A percentile compares a stretch with the other conserved stretches of the same genome.
Conservation (phyloP, 1,284 basidiomycete genomes). For the Anthracocystis panici-leucophaei region DNA sequence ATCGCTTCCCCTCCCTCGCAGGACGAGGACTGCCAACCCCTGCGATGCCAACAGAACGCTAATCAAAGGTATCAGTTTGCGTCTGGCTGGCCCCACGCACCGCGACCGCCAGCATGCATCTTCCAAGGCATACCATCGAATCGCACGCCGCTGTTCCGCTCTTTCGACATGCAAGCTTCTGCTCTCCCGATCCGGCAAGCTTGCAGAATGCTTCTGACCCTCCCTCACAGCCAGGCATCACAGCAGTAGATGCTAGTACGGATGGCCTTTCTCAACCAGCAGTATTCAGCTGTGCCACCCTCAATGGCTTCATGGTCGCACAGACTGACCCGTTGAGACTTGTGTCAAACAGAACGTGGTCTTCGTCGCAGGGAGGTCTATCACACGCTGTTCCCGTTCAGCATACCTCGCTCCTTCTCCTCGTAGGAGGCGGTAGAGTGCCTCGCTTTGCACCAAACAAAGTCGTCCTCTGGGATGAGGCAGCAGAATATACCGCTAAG, state of each 20-base stretch:
- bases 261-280: slow-evolving; percentile 32
- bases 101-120: slow-evolving; percentile 44
- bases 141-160: slow-evolving; percentile 50
- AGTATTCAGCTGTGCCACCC: slow-evolving; percentile 61
- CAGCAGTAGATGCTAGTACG: no score
- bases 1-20: neutral
- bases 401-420: slow-evolving; percentile 56
- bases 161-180: slow-evolving; percentile 55
- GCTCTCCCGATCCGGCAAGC: slow-evolving; percentile 16
- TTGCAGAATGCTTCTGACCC: neutral
- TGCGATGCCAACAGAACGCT: slow-evolving; percentile 18
- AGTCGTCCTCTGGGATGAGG: slow-evolving; percentile 64
- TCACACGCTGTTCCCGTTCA: slow-evolving; percentile 50
- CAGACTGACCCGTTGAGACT: slow-evolving; percentile 55
- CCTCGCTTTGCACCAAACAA: slow-evolving; percentile 65
- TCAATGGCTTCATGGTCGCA: slow-evolving; percentile 56
- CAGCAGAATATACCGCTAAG: slow-evolving; percentile 32
- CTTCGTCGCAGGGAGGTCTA: slow-evolving; percentile 55
- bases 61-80: slow-evolving; percentile 1
- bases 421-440: slow-evolving; percentile 62
- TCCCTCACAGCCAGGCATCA: neutral
- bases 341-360: slow-evolving; percentile 43
- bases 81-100: neutral
- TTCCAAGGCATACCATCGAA: slow-evolving; percentile 59
- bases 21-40: slow-evolving; percentile 6